Evolutionary conservation across 2,329 filamentous ascomycete genomes (phyloP).

Genomic region (Neurospora sp.): DNA sequence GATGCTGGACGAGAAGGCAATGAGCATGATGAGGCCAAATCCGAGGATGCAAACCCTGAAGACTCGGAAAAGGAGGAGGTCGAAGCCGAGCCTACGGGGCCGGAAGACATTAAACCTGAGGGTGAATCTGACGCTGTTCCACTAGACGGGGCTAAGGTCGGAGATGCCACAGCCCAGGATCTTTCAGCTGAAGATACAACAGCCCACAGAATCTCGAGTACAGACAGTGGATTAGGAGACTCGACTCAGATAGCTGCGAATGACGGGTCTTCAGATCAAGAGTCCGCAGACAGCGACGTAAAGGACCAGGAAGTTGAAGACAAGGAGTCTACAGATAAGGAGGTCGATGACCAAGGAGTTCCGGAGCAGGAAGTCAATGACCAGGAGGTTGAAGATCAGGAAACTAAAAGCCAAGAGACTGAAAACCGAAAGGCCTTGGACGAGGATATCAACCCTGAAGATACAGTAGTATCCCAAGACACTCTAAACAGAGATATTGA

Average conservation of each 20-base stretch:
- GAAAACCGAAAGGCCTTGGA: not conserved
- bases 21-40: not conserved
- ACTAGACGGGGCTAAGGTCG: not conserved
- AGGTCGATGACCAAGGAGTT: not conserved
- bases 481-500: not conserved
- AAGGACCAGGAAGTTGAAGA: not conserved
- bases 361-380: too few relatives aligned
- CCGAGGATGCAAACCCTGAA: not conserved
- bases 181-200: not conserved
- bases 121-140: too few relatives aligned
- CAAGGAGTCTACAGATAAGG: not conserved
- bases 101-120: not conserved
- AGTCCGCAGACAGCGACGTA: not conserved
- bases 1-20: not conserved
- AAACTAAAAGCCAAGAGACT: not conserved
- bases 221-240: not conserved
- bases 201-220: not conserved
- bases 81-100: not conserved
- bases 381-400: not conserved
- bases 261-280: too few relatives aligned
- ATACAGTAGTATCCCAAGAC: not conserved
- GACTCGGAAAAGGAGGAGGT: not conserved
- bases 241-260: not conserved
- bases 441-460: not conserved
- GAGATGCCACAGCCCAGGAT: not conserved